A percentile compares a stretch with the other conserved stretches of the same genome.
phyloP scores from a whole-genome alignment of 768 basidiomycete species.

The Mycena floridula region DNA sequence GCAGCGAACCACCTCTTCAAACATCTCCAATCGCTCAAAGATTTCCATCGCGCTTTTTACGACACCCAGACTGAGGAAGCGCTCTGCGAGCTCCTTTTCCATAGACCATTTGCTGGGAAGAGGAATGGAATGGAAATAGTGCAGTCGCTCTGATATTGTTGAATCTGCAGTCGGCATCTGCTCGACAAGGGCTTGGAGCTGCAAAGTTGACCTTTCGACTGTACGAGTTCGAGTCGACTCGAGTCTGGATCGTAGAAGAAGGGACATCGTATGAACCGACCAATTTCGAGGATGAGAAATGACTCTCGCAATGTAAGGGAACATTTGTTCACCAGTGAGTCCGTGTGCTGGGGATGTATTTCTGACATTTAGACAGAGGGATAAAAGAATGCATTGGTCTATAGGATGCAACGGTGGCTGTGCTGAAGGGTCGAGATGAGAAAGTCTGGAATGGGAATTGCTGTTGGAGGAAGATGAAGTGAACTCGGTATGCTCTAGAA shows the following conservation, averaged over 20 bases:
- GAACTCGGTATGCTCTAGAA: slow-evolving; percentile 91
- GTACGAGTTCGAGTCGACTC: slow-evolving; percentile 87
- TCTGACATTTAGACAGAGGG: slow-evolving; percentile 84
- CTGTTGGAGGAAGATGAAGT: slow-evolving; percentile 61
- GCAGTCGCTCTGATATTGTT: slow-evolving; percentile 62
- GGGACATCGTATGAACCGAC: slow-evolving; percentile 95
- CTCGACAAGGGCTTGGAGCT: slow-evolving; percentile 92
- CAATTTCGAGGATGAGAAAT: slow-evolving; percentile 89
- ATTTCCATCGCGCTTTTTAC: slow-evolving; percentile 88
- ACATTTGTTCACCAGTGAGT: slow-evolving; percentile 87
- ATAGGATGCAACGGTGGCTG: slow-evolving; percentile 89
- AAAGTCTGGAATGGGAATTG: slow-evolving; percentile 39
- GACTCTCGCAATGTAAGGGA: slow-evolving; percentile 86
- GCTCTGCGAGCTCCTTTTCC: slow-evolving; percentile 82
- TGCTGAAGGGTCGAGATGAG: slow-evolving; percentile 72
- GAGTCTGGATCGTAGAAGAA: slow-evolving; percentile 87
- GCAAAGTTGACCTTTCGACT: slow-evolving; percentile 86
- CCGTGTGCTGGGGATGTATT: slow-evolving; percentile 89
- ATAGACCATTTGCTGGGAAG: slow-evolving; percentile 92
- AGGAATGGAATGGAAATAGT: slow-evolving; percentile 73
- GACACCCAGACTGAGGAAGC: slow-evolving; percentile 83
- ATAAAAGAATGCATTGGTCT: slow-evolving; percentile 89
- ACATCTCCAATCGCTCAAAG: slow-evolving; percentile 94
- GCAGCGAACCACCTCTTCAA: slow-evolving; percentile 94
- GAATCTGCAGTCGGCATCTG: slow-evolving; percentile 93